Evolutionary conservation across 352 stramenopile species (phyloP).

Genomic region (Pythium aristosporum): DNA sequence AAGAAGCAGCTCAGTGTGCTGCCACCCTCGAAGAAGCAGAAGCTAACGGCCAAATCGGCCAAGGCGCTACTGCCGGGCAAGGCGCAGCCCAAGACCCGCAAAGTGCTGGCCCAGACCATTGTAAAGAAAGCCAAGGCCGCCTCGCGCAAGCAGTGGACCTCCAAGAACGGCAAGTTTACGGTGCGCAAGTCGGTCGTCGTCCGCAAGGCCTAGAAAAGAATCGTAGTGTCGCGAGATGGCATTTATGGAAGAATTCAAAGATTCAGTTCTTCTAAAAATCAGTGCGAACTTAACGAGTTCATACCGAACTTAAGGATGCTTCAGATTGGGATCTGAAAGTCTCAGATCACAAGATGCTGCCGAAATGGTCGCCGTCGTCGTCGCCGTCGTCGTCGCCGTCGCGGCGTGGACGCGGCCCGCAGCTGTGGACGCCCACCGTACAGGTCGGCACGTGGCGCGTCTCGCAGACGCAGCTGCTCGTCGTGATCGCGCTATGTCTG

Average conservation of each 20-base stretch:
- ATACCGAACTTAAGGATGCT: background rate
- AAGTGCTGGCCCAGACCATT: constrained; percentile 31
- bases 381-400: constrained; percentile 4
- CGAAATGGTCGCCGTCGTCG: constrained; percentile 17
- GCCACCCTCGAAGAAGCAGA: constrained; percentile 3
- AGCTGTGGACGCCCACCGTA: constrained; percentile 6
- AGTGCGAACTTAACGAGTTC: background rate
- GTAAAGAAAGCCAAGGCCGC: constrained; percentile 23
- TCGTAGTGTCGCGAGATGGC: too few relatives aligned
- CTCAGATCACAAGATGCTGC: background rate
- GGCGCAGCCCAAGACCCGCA: constrained; percentile 30
- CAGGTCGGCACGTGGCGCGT: constrained; percentile 18
- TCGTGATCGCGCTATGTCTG: constrained; percentile 10
- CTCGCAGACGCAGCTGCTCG: constrained; percentile 21
- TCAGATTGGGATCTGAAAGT: background rate
- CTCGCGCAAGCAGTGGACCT: constrained; percentile 34
- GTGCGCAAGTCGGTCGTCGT: constrained; percentile 47
- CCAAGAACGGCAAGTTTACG: constrained; percentile 42
- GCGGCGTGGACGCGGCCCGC: background rate
- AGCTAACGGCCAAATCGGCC: background rate
- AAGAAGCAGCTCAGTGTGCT: constrained; percentile 1
- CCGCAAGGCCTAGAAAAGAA: constrained; percentile 30
- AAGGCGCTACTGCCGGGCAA: constrained; percentile 39
- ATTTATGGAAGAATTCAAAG: background rate
- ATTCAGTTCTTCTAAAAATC: background rate